Conservation (phyloP, 2,329 filamentous ascomycete species). For the Claviceps humidiphila region DNA sequence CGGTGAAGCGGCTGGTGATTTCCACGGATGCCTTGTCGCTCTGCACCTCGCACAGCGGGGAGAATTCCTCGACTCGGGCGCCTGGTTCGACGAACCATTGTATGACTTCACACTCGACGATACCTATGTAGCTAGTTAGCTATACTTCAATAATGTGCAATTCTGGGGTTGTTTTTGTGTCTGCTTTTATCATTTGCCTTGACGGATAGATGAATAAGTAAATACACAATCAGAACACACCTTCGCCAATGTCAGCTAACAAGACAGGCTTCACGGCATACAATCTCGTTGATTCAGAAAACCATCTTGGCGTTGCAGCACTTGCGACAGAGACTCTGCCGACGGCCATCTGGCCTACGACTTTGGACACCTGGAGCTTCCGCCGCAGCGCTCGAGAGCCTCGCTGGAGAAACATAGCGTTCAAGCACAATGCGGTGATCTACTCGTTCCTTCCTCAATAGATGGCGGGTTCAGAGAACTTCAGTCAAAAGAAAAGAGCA, state of each 20-base stretch:
- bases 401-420: constrained; percentile 41
- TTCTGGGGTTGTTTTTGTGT: no score
- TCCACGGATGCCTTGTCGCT: constrained; percentile 87
- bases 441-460: no score
- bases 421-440: neutral
- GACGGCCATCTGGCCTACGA: constrained; percentile 22
- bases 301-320: constrained; percentile 25
- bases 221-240: constrained; percentile 25
- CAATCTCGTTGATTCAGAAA: constrained; percentile 36
- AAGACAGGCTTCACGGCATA: constrained; percentile 64
- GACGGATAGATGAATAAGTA: no score
- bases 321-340: constrained; percentile 16
- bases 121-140: constrained; percentile 42
- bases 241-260: constrained; percentile 77
- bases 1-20: constrained; percentile 92
- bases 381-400: constrained; percentile 35
- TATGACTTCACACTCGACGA: constrained; percentile 96
- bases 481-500: neutral
- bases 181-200: no score
- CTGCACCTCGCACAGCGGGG: constrained; percentile 93
- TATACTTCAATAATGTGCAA: no score
- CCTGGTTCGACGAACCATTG: constrained; percentile 99
- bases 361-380: constrained; percentile 35
- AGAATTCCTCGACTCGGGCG: constrained; percentile 93
- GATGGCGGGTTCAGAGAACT: neutral